These are phyloP conservation scores for Giardia muris DNA, from an alignment of 208 protist genomes.

Conservation along the genomic window DNA sequence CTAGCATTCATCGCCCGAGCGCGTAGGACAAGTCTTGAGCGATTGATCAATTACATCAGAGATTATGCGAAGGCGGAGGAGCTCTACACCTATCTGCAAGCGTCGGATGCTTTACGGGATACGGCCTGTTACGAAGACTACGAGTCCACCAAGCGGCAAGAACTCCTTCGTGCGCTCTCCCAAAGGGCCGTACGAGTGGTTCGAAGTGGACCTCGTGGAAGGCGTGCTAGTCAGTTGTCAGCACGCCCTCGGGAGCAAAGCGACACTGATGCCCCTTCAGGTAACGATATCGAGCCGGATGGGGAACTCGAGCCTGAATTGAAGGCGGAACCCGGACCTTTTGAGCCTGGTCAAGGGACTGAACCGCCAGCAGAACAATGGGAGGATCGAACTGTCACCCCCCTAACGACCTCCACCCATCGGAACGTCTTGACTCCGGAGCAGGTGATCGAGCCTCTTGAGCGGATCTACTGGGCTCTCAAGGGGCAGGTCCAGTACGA, in stretches of 20 bases:
- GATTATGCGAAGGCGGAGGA: not conserved
- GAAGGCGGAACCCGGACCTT: too few relatives aligned
- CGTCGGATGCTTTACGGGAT: not conserved
- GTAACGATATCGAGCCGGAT: not conserved
- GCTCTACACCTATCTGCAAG: not conserved
- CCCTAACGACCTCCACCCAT: not conserved
- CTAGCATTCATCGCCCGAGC: not conserved
- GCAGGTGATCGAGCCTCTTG: not conserved
- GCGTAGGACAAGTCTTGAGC: not conserved
- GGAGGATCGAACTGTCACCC: not conserved
- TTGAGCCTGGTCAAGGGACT: too few relatives aligned
- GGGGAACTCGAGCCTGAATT: not conserved
- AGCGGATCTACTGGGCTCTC: not conserved
- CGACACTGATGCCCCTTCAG: not conserved
- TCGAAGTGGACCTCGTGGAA: not conserved
- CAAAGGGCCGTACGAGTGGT: not conserved
- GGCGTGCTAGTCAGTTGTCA: not conserved
- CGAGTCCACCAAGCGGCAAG: not conserved
- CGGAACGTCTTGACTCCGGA: not conserved
- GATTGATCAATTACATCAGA: not conserved
- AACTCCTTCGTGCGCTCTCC: not conserved
- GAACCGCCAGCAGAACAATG: not conserved
- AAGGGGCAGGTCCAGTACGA: not conserved
- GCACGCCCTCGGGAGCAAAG: not conserved
- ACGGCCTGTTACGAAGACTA: not conserved